Evolutionary conservation across 2,329 filamentous ascomycete genomes (phyloP), one percentile per base, ranked within the genome.

Genomic region (Fusarium praegraminearum): DNA sequence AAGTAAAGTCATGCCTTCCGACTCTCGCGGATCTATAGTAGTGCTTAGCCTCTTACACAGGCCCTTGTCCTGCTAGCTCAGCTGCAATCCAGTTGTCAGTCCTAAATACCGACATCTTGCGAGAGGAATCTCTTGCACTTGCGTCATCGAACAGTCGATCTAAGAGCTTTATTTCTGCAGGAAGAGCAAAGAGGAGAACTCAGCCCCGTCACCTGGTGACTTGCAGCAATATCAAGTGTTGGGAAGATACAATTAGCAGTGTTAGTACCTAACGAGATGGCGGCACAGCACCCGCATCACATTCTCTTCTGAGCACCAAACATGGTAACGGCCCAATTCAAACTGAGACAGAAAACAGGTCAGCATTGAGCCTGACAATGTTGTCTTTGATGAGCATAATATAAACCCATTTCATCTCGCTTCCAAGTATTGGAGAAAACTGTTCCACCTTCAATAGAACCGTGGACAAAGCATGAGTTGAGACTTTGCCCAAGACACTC

Each of bases 191-290:
- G 61, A 45, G 35, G 38, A 50, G 8, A 35, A 15, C 11, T 12
- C 13, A 40, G 13, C 24, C 49, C 22, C 28, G n/a, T 36, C 22
- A 44, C 15, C 33, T 45, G 30, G 49, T 30, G 15, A 46, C 52
- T 49, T 62, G n/a, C 13, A 50, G 43, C 13, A 61, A 45, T 28
- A 24, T 15, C 24, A n/a, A 41, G 53, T 18, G 20, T 55, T 46
- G 47, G 32, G 53, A 32, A 38, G 53, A 30, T 52, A 26, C n/a
- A 28, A 13, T 40, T 40, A 22, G 49, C n/a, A 20, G 58, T 56
- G 44, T 62, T 57, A 57, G 40, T 65, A 65, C 61, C 58, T 64
- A 22, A 65, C 52, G 45, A 49, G 62, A 32, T 46, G 53, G 62
- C 54, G 62, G 62, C 61, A 46, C 62, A 66, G 62, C 49, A 51